Percentiles rank a stretch among this genome's conserved stretches.
Conservation (phyloP, 306 rosid genomes). For the Urtica urens region DNA sequence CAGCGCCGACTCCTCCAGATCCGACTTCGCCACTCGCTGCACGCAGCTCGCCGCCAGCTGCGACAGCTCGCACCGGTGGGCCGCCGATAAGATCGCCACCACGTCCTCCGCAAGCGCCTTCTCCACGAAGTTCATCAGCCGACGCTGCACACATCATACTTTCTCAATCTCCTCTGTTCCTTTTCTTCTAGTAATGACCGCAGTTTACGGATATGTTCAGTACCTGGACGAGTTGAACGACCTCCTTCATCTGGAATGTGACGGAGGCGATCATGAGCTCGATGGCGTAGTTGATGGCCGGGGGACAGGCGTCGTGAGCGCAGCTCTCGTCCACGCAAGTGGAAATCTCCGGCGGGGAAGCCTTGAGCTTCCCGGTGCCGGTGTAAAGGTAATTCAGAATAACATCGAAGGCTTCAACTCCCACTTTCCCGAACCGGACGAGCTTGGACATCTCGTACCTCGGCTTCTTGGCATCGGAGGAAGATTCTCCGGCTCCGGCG, state of each 20-base stretch:
- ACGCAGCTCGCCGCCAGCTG: slow-evolving; percentile 53
- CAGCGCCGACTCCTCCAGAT: slow-evolving; percentile 45
- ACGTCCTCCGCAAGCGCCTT: slow-evolving; percentile 84
- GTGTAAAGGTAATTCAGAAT: slow-evolving; percentile 75
- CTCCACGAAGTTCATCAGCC: slow-evolving; percentile 62
- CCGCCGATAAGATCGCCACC: slow-evolving; percentile 57
- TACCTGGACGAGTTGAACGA: slow-evolving; percentile 77
- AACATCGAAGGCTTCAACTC: slow-evolving; percentile 58
- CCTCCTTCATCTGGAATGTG: slow-evolving; percentile 77
- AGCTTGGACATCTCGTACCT: slow-evolving; percentile 55
- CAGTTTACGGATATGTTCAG: slow-evolving; percentile 8
- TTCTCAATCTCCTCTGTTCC: not conserved
- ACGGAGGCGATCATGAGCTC: slow-evolving; percentile 85
- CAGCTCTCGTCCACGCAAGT: slow-evolving; percentile 72
- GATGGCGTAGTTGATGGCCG: slow-evolving; percentile 68
- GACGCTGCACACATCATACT: slow-evolving; percentile 43
- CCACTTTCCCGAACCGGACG: slow-evolving; percentile 53
- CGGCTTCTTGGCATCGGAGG: slow-evolving; percentile 54
- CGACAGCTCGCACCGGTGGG: slow-evolving; percentile 46
- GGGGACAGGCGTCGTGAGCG: slow-evolving; percentile 71
- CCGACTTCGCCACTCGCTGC: slow-evolving; percentile 57
- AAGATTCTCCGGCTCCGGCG: slow-evolving; percentile 32
- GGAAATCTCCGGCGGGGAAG: slow-evolving; percentile 62
- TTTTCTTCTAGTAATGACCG: not conserved
- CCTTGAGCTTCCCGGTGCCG: slow-evolving; percentile 78